Evolutionary conservation across 1,284 basidiomycete species (phyloP), one percentile per base, ranked within the genome.

Genomic region (Pulveroboletus sp.): DNA sequence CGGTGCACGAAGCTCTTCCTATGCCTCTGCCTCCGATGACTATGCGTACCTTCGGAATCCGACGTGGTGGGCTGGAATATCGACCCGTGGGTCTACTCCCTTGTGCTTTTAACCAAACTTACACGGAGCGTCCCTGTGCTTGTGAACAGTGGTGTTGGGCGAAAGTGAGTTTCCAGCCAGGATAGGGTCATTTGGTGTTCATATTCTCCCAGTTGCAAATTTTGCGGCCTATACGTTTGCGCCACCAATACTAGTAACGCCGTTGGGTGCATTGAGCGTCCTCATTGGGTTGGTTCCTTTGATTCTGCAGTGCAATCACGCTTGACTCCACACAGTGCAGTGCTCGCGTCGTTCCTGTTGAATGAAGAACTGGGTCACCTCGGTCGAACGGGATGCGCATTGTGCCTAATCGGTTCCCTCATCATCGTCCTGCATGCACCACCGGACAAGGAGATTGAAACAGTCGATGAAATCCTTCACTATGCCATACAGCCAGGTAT

Each of bases 211-310:
- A 97, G 96, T 97, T 56, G 96, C 94, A 65, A 99, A 99, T 78
- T 99, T 99, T 76, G 94, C 96, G 9, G 97, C 97, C 5, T 99
- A 99, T 74, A 94, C 94, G 0, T 99, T 98, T 69, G 96, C 96
- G 1, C 96, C 96, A 54, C 94, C 96, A 62, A 97, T 98, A 67
- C 81, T 99, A 52, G 95, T 99, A 40, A 98, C 96, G 1, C 96
- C 96, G 7, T 79, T 99, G 15, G 96, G 96, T 56, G 96, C 96
- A 14, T 82, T 98, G 54, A 96, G 92, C 74, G 96, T 99, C n/a
- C 85, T 99, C 59, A 94, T 99, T 61, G 97, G 95, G 92, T 94
- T 65, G 59, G 89, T 76, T 15, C 25, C 14, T 35, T 55, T 20
- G 15, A 43, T 38, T 31, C 24, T 26, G 39, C 48, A 18, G 4